Conservation (phyloP, 768 basidiomycete genomes). For the Ephemerocybe angulata region DNA sequence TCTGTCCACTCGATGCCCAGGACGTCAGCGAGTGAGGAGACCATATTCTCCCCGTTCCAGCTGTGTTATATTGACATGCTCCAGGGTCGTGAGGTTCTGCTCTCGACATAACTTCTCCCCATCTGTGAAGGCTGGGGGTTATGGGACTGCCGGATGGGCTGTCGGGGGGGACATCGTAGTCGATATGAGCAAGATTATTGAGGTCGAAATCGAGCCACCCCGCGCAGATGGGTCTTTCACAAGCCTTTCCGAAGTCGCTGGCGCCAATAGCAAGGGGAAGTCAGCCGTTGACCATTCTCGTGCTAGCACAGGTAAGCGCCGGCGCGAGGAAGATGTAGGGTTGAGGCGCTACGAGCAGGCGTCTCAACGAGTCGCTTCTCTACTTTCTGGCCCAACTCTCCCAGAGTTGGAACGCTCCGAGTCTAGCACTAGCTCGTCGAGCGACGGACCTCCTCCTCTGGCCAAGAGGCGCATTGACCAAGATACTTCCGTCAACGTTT, state of each 20-base stretch:
- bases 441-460: slow-evolving; percentile 31
- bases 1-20: slow-evolving; percentile 70
- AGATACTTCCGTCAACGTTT: background rate
- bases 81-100: slow-evolving; percentile 72
- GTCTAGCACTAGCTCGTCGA: slow-evolving; percentile 13
- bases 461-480: slow-evolving; percentile 33
- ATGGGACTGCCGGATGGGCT: slow-evolving; percentile 88
- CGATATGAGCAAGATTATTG: slow-evolving; percentile 68
- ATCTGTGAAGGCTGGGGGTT: slow-evolving; percentile 87
- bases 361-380: slow-evolving; percentile 50
- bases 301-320: slow-evolving; percentile 43
- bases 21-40: slow-evolving; percentile 75
- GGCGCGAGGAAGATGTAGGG: slow-evolving; percentile 51
- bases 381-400: slow-evolving; percentile 39
- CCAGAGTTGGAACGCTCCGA: background rate
- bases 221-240: slow-evolving; percentile 51
- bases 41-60: background rate
- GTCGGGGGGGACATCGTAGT: slow-evolving; percentile 83
- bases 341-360: slow-evolving; percentile 54
- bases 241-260: slow-evolving; percentile 54
- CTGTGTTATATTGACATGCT: background rate
- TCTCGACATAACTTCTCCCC: slow-evolving; percentile 63
- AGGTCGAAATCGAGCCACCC: slow-evolving; percentile 66
- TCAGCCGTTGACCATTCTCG: slow-evolving; percentile 18
- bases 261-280: slow-evolving; percentile 56